Evolutionary conservation across 768 basidiomycete genomes (phyloP), one percentile per base, ranked within the genome.

Genomic region (Lactifluus volemus): DNA sequence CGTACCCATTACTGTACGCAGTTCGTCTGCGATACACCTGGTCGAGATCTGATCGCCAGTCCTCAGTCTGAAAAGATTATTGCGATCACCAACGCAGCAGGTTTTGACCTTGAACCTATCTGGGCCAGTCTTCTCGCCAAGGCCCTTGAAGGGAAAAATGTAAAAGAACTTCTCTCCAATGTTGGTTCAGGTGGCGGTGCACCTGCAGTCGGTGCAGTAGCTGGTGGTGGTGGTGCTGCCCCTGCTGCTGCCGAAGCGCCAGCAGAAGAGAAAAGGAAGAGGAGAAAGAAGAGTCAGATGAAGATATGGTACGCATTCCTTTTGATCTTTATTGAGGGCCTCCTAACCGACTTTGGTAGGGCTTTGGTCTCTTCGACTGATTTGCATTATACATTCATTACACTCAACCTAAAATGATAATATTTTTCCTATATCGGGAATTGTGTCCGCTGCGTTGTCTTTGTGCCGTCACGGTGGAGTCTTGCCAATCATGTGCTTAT

Each of bases 111-210:
- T 62, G 97, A 98, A 77, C 83, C 95, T 60, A 98, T 99, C 79
- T 98, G 97, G 97, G 94, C 94, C 60, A 76, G 88, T 14, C 88
- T 99, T 69, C 91, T 99, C 71, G 90, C 96, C 64, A 98, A 97
- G 76, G 96, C 97, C 39, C 86, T 99, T 56, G 94, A 96, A 77
- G 96, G 95, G 70, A 97, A 96, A 83, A 85, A 98, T 78, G 84
- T 99, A 70, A 98, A 92, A 78, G 93, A 95, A 49, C 81, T 98
- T 55, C 83, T 99, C 66, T 88, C 89, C 64, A 96, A 92, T 80
- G 93, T 99, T 65, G 95, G 96, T 65, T 79, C 91, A 58, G 93
- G 95, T 63, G 94, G 92, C 64, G 93, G 85, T 64, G 91, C 85
- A 68, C 87, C 92, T 52, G 89, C 85, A 57, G 84, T 83, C 63